A percentile compares a stretch with the other conserved stretches of the same genome.
Evolutionary conservation across 2,329 filamentous ascomycete species (phyloP).

Genomic region (Lizonia empirigonia): DNA sequence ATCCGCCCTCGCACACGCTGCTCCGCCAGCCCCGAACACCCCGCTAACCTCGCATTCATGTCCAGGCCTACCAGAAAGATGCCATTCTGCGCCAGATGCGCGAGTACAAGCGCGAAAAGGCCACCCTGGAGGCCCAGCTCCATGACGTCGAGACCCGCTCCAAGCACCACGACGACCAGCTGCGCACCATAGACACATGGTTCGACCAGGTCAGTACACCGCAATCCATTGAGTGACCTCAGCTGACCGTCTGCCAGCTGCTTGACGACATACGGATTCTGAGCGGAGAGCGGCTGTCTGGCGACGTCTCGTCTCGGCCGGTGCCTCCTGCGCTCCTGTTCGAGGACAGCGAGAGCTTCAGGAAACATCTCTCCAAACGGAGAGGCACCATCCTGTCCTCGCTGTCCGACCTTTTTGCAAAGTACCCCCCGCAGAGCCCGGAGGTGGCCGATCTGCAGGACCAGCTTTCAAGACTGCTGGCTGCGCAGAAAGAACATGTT

Average conservation of each 20-base stretch:
- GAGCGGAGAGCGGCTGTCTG: constrained; percentile 44
- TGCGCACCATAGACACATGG: constrained; percentile 90
- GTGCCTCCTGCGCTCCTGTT: constrained; percentile 63
- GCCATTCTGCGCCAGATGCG: constrained; percentile 97
- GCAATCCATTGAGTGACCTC: constrained; percentile 2
- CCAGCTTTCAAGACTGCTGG: constrained; percentile 75
- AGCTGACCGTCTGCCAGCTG: constrained; percentile 46
- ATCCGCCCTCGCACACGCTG: constrained; percentile 25
- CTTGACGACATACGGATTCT: constrained; percentile 56
- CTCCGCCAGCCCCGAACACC: constrained; percentile 31
- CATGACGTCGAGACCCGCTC: constrained; percentile 79
- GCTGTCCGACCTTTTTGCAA: constrained; percentile 70
- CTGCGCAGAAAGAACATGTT: constrained; percentile 80
- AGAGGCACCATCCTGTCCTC: constrained; percentile 77
- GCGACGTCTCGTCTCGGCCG: constrained; percentile 31
- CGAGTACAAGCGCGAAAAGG: constrained; percentile 92
- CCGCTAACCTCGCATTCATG: constrained; percentile 35
- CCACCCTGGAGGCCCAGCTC: constrained; percentile 78
- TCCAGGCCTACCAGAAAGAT: constrained; percentile 89
- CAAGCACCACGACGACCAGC: constrained; percentile 86
- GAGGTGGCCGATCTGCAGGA: constrained; percentile 75
- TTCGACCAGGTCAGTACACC: constrained; percentile 77
- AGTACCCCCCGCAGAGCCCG: constrained; percentile 59
- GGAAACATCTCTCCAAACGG: constrained; percentile 78
- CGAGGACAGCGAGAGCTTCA: constrained; percentile 66